Evolutionary conservation across 306 rosid genomes (phyloP), one percentile per base, ranked within the genome.

Genomic region (Acacia confusa): DNA sequence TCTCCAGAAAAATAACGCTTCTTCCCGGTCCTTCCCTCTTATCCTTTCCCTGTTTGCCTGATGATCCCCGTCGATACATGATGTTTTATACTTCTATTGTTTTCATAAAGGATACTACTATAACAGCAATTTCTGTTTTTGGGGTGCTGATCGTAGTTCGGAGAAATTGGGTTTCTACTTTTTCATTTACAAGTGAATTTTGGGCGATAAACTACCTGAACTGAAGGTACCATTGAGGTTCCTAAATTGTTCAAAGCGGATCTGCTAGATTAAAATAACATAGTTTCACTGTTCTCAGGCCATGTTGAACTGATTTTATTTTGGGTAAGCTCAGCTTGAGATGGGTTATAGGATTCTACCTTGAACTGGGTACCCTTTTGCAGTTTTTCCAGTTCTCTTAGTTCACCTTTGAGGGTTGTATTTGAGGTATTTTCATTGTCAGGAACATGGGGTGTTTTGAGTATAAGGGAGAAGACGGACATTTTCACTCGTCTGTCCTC

Each of bases 121-220:
- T 9, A 6, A 13, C 4, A 17, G 19, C 9, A 72, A 19, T 72
- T 48, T 48, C 60, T 45, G 8, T 16, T 47, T 52, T 53, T n/a
- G 41, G 20, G 50, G 40, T 6, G 55, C 48, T 58, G 70, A 45
- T 57, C 81, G 70, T 58, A 17, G 60, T 79, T 36, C 4, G 69
- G 19, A 19, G 65, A 53, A 69, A 78, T 24, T 67, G 44, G 64
- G n/a, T 44, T 77, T 77, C 47, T 38, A 38, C 34, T 28, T 50
- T 2, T 40, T 72, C 38, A 8, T 50, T 40, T 28, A 16, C n/a
- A 16, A 20, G 30, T 78, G n/a, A 19, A 67, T 25, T 43, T 45
- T 47, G 60, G 60, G 41, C 61, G 11, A 38, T 17, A 13, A 55
- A 32, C 50, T 77, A 45, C 79, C 50, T 27, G 58, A 52, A 67